Conservation (phyloP, 768 basidiomycete species). For the Dentipellis fragilis region DNA sequence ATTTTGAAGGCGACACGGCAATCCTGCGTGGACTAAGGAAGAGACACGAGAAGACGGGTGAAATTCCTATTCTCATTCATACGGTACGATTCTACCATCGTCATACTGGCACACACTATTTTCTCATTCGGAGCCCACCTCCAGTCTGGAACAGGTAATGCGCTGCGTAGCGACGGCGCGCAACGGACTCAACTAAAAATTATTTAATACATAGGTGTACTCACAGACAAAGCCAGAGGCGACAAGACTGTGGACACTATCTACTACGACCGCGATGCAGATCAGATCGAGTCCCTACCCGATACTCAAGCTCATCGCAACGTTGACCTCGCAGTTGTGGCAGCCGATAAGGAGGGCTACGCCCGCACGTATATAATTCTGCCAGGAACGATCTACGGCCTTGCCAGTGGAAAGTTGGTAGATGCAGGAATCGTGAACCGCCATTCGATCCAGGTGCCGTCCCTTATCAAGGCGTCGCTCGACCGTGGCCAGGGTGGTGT, state of each 20-base stretch:
- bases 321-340: constrained; percentile 38
- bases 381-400: constrained; percentile 51
- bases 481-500: constrained; percentile 40
- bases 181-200: constrained; percentile 14
- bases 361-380: constrained; percentile 42
- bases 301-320: constrained; percentile 35
- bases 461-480: constrained; percentile 33
- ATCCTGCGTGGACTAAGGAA: neutral
- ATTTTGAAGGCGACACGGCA: neutral
- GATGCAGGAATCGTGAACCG: constrained; percentile 43
- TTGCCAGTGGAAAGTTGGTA: constrained; percentile 36
- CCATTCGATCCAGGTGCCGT: constrained; percentile 43
- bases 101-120: neutral
- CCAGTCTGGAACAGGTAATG: neutral
- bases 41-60: neutral
- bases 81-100: neutral
- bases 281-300: constrained; percentile 34
- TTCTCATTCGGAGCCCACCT: constrained; percentile 5
- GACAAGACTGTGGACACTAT: constrained; percentile 26
- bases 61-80: neutral
- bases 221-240: neutral
- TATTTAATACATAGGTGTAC: neutral
- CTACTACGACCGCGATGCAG: constrained; percentile 41
- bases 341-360: constrained; percentile 40
- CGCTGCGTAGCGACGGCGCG: neutral